Evolutionary conservation across 345 rosid species (phyloP), one percentile per base, ranked within the genome.

Genomic region (Populus deltoides): DNA sequence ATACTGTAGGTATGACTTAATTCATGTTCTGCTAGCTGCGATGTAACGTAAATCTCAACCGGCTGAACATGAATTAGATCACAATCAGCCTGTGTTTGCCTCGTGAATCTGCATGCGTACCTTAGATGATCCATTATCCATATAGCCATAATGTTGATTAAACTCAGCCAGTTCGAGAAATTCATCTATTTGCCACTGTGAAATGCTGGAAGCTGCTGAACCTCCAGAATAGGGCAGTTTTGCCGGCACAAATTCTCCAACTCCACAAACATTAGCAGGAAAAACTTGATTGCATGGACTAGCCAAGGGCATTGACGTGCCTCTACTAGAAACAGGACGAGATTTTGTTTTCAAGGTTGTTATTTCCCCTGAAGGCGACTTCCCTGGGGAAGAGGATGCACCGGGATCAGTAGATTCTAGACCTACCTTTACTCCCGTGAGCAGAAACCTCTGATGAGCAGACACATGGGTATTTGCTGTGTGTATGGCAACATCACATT

Each of bases 401-500:
- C 86, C 83, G 49, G 83, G 80, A 70, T 90, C 89, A 7, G 87
- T 81, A 29, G 90, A 76, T 83, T 96, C 98, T 67, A 84, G 92
- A 83, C 93, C 97, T 70, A 96, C 97, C 85, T 90, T 92, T 43
- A 96, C 96, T 70, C 98, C 99, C 22, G 99, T 96, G 24, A 96
- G 88, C 77, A 96, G 89, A 88, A 91, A 96, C 66, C 99, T 83
- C 77, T 93, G 98, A 83, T 96, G 99, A 81, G 87, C 87, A 79
- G 98, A 89, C 38, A 92, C 98, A 80, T 82, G 88, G 59, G 84
- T 59, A 80, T 93, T 96, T 39, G 81, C 94, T 3, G 94, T 78
- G 79, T 96, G 99, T 78, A 96, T 89, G 41, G 94, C 84, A 77
- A 93, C 86, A 81, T 96, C 99, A 81, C 99, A 96, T 86, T 93